phyloP scores from a whole-genome alignment of 2,329 filamentous ascomycete genomes.

The Tolypocladium amazonense region DNA sequence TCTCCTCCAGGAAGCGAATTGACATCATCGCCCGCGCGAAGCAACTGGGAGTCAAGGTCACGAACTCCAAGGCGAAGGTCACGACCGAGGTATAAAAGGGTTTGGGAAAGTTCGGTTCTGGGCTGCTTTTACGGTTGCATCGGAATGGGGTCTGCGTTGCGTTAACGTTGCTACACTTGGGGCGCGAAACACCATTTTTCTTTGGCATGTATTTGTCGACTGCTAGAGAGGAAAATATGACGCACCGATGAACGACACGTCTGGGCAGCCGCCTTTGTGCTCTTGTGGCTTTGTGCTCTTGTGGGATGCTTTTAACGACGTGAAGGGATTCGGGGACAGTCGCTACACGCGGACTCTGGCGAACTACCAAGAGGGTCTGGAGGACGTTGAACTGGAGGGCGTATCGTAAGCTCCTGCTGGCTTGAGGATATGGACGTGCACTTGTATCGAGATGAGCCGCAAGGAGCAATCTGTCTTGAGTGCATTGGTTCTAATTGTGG shows the following conservation, averaged over 20 bases:
- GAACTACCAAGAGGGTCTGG: too few relatives aligned
- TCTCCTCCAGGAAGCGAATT: slow-evolving; percentile 97
- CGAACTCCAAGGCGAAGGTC: slow-evolving; percentile 97
- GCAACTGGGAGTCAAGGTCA: slow-evolving; percentile 98
- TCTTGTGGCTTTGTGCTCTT: not conserved
- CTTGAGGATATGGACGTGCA: not conserved
- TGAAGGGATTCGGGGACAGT: too few relatives aligned
- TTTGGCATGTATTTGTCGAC: not conserved
- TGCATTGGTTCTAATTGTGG: not conserved
- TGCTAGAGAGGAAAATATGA: slow-evolving; percentile 1
- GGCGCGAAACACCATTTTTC: not conserved
- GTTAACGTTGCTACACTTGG: slow-evolving; percentile 1
- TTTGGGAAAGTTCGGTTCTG: not conserved
- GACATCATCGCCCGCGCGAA: slow-evolving; percentile 96
- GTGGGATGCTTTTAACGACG: not conserved
- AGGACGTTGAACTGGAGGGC: too few relatives aligned
- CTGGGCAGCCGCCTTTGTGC: not conserved
- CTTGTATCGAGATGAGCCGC: not conserved
- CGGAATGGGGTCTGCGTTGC: slow-evolving; percentile 3
- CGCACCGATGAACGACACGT: slow-evolving; percentile 1
- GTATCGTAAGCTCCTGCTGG: too few relatives aligned
- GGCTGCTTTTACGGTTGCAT: slow-evolving; percentile 6
- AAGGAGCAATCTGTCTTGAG: not conserved
- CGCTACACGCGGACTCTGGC: too few relatives aligned
- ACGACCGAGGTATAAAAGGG: slow-evolving; percentile 73